These are phyloP conservation scores for Cladosporium sp. DNA, from an alignment of 2,329 filamentous ascomycete genomes.

Conservation along the genomic window DNA sequence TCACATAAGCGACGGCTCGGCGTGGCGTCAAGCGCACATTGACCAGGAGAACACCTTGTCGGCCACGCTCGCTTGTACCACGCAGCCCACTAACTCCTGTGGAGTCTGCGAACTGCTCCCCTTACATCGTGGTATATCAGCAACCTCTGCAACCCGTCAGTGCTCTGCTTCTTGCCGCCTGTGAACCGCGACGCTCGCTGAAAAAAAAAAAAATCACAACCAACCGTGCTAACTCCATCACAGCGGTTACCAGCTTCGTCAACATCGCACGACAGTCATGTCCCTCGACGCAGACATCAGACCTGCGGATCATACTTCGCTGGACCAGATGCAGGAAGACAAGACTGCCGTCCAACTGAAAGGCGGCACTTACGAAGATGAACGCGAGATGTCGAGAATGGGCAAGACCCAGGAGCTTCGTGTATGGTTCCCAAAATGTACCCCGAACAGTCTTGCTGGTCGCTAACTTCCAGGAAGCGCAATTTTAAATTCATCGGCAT, in stretches of 20 bases:
- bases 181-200: not conserved
- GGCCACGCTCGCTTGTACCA: slow-evolving; percentile 6
- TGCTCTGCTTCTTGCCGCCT: slow-evolving; percentile 8
- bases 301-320: slow-evolving; percentile 28
- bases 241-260: not conserved
- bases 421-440: slow-evolving; percentile 26
- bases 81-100: not conserved
- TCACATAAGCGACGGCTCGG: slow-evolving; percentile 13
- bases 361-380: slow-evolving; percentile 38
- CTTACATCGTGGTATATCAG: slow-evolving; percentile 14
- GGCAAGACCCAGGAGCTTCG: slow-evolving; percentile 53
- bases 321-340: slow-evolving; percentile 27
- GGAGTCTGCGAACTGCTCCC: slow-evolving; percentile 4
- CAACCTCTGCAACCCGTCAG: slow-evolving; percentile 13
- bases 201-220: slow-evolving; percentile 7
- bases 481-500: slow-evolving; percentile 54
- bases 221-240: not conserved
- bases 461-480: slow-evolving; percentile 35
- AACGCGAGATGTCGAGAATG: slow-evolving; percentile 50
- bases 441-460: not conserved
- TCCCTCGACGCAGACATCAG: slow-evolving; percentile 23
- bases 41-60: slow-evolving; percentile 13
- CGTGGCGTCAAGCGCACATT: slow-evolving; percentile 18
- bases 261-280: slow-evolving; percentile 18
- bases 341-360: slow-evolving; percentile 27